Conservation (phyloP, 2,329 filamentous ascomycete species). For the Clonostachys chloroleuca region DNA sequence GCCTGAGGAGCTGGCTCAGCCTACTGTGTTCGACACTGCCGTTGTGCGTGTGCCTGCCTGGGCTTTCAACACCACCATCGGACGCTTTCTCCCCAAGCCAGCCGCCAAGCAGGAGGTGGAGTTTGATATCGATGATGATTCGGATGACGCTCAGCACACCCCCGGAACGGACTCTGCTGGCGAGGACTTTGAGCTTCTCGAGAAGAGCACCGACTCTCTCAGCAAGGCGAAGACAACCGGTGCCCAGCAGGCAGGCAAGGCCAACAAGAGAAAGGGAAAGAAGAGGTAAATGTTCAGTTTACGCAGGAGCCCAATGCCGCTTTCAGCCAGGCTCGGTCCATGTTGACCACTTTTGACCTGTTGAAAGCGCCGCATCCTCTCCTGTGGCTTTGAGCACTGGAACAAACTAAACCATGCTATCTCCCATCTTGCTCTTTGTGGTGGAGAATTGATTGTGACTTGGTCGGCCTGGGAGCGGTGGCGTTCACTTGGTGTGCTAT, state of each 20-base stretch:
- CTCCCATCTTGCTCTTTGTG: too few species aligned
- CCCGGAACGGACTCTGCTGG: conserved; percentile 53
- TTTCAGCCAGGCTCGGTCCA: too few species aligned
- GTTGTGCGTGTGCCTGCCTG: conserved; percentile 75
- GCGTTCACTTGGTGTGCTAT: too few species aligned
- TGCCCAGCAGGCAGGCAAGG: conserved; percentile 36
- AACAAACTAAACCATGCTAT: too few species aligned
- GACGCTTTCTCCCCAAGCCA: conserved; percentile 41
- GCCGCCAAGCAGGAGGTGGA: conserved; percentile 23
- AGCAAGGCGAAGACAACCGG: conserved; percentile 43
- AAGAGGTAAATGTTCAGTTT: conserved; percentile 38
- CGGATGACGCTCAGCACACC: conserved; percentile 44
- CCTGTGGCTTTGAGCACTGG: too few species aligned
- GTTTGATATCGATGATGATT: conserved; percentile 37
- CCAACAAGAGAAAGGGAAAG: conserved; percentile 49
- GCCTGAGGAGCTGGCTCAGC: conserved; percentile 74
- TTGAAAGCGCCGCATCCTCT: too few species aligned
- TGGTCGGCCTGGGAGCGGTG: too few species aligned
- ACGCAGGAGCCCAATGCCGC: too few species aligned
- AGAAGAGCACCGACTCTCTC: conserved; percentile 55
- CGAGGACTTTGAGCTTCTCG: conserved; percentile 60
- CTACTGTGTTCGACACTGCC: conserved; percentile 77
- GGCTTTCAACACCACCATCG: conserved; percentile 55
- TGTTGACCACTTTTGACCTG: too few species aligned
- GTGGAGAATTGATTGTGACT: too few species aligned